Evolutionary conservation across 768 basidiomycete species (phyloP).

Genomic region (Tricholoma saponaceum): DNA sequence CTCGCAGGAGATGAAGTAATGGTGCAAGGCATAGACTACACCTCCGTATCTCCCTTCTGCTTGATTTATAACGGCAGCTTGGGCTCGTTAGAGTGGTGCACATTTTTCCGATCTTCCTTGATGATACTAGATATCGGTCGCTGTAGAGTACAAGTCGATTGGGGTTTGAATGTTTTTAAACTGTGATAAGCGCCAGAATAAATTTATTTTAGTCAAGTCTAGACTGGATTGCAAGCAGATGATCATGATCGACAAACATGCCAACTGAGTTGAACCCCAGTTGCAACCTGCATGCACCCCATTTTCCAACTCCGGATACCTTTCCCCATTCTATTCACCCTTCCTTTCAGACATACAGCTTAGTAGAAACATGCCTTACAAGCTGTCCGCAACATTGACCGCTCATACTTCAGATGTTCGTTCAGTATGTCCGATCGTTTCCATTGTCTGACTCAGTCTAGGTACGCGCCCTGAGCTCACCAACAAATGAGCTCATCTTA

Average conservation of each 20-base stretch:
- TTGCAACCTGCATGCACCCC: background rate
- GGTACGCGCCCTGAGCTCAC: conserved; percentile 82
- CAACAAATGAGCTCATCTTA: conserved; percentile 72
- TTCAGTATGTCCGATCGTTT: conserved; percentile 15
- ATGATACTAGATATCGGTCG: background rate
- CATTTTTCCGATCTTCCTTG: conserved; percentile 34
- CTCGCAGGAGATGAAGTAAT: conserved; percentile 91
- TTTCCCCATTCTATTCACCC: conserved; percentile 4
- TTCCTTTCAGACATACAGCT: conserved; percentile 1
- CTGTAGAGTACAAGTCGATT: background rate
- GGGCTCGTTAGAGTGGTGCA: conserved; percentile 87
- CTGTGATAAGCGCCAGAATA: background rate
- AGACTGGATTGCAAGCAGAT: background rate
- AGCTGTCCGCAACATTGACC: conserved; percentile 66
- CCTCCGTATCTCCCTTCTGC: conserved; percentile 84
- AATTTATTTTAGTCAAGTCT: background rate
- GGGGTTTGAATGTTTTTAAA: background rate
- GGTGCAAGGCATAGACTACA: conserved; percentile 84
- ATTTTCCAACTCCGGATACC: conserved; percentile 28
- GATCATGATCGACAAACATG: background rate
- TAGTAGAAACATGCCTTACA: conserved; percentile 55
- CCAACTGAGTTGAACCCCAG: background rate
- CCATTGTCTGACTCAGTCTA: conserved; percentile 29
- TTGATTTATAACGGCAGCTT: conserved; percentile 43
- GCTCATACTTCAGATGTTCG: conserved; percentile 76